Conservation (phyloP, 352 stramenopile species). For the Phytophthora hibernalis region DNA sequence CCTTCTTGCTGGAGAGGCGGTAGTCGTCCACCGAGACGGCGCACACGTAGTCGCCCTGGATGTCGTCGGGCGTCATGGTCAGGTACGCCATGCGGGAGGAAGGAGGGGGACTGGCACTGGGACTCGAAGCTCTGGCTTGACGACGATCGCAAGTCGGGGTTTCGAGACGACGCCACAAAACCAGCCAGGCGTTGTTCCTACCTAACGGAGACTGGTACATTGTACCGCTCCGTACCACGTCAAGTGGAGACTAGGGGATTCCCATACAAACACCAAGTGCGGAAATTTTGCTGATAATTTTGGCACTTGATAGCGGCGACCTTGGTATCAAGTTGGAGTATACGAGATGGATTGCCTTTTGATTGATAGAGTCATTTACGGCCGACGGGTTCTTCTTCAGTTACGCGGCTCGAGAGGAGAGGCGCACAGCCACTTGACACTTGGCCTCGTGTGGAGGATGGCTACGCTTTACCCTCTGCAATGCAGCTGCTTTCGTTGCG, state of each 20-base stretch:
- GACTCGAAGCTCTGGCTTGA: conserved; percentile 17
- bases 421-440: conserved; percentile 4
- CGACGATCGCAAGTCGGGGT: conserved; percentile 18
- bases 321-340: neutral
- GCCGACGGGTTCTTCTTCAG: neutral
- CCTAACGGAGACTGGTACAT: neutral
- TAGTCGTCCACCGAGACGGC: conserved; percentile 72
- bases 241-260: neutral
- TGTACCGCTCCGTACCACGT: conserved; percentile 1
- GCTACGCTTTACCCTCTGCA: conserved; percentile 4
- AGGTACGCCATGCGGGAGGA: conserved; percentile 26
- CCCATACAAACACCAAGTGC: neutral
- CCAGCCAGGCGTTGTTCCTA: conserved; percentile 1
- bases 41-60: conserved; percentile 80
- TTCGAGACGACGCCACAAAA: conserved; percentile 2
- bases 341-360: no score
- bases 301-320: neutral
- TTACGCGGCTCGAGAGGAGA: conserved; percentile 4
- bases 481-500: conserved; percentile 12
- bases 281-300: neutral
- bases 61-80: conserved; percentile 82
- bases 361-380: no score
- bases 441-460: neutral
- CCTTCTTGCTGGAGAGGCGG: conserved; percentile 72
- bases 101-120: conserved; percentile 5